Percentiles rank a stretch among this genome's conserved stretches.
phyloP scores from a whole-genome alignment of 352 stramenopile species.

The Phytopythium vexans region DNA sequence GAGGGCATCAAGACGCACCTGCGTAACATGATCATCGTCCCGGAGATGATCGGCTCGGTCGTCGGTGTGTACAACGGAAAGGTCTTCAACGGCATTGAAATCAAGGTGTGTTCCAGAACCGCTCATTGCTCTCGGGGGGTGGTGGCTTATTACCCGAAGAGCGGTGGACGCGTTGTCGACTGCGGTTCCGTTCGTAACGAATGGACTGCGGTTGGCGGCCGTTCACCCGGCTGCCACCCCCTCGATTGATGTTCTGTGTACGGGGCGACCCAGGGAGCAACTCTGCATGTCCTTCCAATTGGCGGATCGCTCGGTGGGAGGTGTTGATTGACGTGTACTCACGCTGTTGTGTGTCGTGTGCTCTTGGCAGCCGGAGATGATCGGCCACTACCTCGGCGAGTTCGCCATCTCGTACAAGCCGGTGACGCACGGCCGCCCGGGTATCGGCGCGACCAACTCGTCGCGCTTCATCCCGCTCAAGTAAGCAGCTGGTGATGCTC shows the following conservation, averaged over 20 bases:
- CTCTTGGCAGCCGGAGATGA: conserved; percentile 94
- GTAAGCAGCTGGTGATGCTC: conserved; percentile 48
- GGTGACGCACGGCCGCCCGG: conserved; percentile 97
- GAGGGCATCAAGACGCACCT: conserved; percentile 99
- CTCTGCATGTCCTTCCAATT: conserved; percentile 11
- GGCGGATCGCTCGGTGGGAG: conserved; percentile 4
- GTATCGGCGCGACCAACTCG: conserved; percentile 97
- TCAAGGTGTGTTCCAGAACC: conserved; percentile 95
- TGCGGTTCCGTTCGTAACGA: background rate
- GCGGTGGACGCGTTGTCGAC: conserved; percentile 15
- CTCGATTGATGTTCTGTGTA: conserved; percentile 87
- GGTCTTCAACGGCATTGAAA: conserved; percentile 99
- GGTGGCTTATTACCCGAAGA: conserved; percentile 78
- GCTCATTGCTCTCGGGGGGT: conserved; percentile 78
- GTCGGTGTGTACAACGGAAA: conserved; percentile 99
- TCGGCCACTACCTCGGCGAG: conserved; percentile 99
- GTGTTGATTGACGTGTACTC: conserved; percentile 14
- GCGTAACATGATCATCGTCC: conserved; percentile 99
- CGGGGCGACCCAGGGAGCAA: conserved; percentile 83
- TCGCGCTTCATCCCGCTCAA: conserved; percentile 99
- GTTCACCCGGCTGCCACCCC: conserved; percentile 54
- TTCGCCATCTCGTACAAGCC: conserved; percentile 99
- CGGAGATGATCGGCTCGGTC: conserved; percentile 99
- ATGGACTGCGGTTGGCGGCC: background rate
- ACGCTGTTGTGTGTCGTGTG: conserved; percentile 8